phyloP scores from a whole-genome alignment of 2,329 filamentous ascomycete species.

The Neurospora sp. region DNA sequence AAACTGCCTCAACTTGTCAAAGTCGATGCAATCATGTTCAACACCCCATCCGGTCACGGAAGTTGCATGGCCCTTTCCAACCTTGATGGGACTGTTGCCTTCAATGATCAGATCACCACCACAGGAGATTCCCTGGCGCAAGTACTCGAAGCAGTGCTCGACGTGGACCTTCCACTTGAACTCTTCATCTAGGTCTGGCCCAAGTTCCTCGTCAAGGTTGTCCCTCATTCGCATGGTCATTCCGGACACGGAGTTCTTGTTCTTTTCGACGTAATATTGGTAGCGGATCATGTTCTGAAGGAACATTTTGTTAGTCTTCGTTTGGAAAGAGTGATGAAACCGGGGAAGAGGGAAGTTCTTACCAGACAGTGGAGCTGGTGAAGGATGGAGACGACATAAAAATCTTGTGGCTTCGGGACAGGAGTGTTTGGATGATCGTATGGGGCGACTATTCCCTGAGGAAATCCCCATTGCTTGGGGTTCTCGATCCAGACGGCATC shows the following conservation, averaged over 20 bases:
- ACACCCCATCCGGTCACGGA: background rate
- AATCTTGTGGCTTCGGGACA: background rate
- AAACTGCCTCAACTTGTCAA: background rate
- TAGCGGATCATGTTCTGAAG: background rate
- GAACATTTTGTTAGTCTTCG: background rate
- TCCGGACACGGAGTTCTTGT: background rate
- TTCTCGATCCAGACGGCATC: conserved; percentile 3
- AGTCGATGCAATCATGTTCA: conserved; percentile 2
- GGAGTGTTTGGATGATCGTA: conserved; percentile 1
- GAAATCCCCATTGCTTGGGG: background rate
- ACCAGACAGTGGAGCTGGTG: background rate
- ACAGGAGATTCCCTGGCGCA: background rate
- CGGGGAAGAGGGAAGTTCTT: background rate
- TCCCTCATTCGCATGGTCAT: background rate
- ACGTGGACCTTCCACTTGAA: conserved; percentile 1
- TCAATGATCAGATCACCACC: background rate
- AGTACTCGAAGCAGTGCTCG: background rate
- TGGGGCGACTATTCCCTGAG: background rate
- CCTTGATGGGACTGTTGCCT: background rate
- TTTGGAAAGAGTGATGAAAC: background rate
- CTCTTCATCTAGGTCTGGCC: background rate
- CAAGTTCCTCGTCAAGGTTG: background rate
- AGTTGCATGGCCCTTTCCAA: background rate
- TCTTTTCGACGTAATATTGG: background rate
- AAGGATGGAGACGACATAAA: background rate